These are phyloP conservation scores for Lasiosphaeria miniovina DNA, from an alignment of 495 filamentous ascomycete species.

Conservation along the genomic window DNA sequence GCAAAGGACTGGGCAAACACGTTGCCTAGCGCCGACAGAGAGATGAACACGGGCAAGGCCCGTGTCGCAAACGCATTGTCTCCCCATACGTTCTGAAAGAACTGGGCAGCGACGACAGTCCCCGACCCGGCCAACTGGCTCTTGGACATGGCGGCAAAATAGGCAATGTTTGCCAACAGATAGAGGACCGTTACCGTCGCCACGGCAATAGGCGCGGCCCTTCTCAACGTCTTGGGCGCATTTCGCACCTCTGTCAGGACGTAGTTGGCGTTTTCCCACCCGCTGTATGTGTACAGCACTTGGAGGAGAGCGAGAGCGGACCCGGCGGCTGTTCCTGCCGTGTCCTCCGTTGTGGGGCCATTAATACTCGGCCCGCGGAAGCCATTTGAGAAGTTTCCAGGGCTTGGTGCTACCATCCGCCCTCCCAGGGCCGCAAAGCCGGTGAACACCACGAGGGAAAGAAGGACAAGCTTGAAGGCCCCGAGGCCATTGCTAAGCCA, in stretches of 20 bases:
- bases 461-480: conserved; percentile 59
- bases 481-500: conserved; percentile 60
- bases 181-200: conserved; percentile 55
- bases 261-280: conserved; percentile 59
- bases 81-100: conserved; percentile 60
- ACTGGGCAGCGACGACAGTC: conserved; percentile 54
- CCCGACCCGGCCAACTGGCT: conserved; percentile 51
- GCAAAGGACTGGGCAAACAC: conserved; percentile 63
- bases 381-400: conserved; percentile 41
- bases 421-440: conserved; percentile 48
- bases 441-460: conserved; percentile 58
- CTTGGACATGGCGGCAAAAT: conserved; percentile 58
- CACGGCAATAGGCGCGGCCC: conserved; percentile 57
- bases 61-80: conserved; percentile 35
- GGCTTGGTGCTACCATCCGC: conserved; percentile 8
- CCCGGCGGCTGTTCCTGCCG: conserved; percentile 28
- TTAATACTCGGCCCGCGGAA: conserved; percentile 40
- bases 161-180: conserved; percentile 54
- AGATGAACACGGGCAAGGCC: conserved; percentile 61
- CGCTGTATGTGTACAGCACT: conserved; percentile 59
- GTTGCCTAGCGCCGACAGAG: conserved; percentile 62
- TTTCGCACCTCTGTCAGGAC: conserved; percentile 51
- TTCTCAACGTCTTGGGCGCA: conserved; percentile 54
- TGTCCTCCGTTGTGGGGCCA: conserved; percentile 2
- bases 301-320: conserved; percentile 59